Conservation (phyloP, 441 rosid genomes). For the Cnidoscolus chayamansa region DNA sequence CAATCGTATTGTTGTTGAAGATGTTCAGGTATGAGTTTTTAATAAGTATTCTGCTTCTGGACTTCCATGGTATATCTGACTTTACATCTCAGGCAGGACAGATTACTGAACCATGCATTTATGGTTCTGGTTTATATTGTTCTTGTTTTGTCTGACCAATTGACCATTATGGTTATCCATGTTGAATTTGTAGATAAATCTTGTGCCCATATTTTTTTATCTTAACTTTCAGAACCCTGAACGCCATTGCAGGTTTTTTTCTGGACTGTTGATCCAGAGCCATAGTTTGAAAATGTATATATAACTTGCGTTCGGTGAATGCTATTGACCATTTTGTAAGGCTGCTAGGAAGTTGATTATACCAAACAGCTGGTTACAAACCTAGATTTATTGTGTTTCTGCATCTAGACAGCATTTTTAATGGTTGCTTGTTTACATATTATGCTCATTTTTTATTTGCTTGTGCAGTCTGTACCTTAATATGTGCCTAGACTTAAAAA, state of each 20-base stretch:
- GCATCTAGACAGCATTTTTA: not conserved
- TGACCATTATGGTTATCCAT: not conserved
- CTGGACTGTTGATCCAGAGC: not conserved
- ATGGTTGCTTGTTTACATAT: not conserved
- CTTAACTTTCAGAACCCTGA: constrained; percentile 1
- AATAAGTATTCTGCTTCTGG: not conserved
- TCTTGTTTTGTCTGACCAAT: not conserved
- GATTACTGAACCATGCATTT: not conserved
- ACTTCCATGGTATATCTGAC: not conserved
- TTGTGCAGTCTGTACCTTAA: not conserved
- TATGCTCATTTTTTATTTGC: not conserved
- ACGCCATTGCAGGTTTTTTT: not conserved
- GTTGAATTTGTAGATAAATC: not conserved
- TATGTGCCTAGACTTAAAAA: not conserved
- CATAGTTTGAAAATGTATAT: not conserved
- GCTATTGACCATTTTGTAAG: not conserved
- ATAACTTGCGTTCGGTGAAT: not conserved
- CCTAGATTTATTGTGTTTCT: not conserved
- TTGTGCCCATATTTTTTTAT: not conserved
- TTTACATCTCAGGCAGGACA: not conserved
- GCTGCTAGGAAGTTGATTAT: not conserved
- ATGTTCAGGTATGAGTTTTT: constrained; percentile 74
- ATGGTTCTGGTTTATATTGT: constrained; percentile 2
- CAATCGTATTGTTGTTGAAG: constrained; percentile 95
- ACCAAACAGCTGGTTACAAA: not conserved